Percentiles rank a stretch among this genome's conserved stretches.
These are phyloP conservation scores for Clarireedia monteithiana DNA, from an alignment of 2,329 filamentous ascomycete genomes.

Conservation along the genomic window DNA sequence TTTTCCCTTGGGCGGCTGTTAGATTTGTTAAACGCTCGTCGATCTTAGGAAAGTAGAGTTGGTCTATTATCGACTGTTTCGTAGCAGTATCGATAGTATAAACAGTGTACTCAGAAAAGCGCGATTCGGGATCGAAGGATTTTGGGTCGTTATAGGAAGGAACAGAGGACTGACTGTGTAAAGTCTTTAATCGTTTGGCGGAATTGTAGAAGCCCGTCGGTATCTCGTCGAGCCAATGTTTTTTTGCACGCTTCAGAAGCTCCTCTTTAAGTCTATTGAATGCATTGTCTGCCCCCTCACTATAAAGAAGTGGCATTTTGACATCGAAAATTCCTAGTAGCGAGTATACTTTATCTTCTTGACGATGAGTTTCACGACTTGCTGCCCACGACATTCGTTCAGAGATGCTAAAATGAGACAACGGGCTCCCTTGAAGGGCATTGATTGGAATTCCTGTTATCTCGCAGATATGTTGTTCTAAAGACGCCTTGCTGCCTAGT, in stretches of 20 bases:
- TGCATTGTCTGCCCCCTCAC: constrained; percentile 28
- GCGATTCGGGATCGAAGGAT: neutral
- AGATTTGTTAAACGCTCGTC: constrained; percentile 32
- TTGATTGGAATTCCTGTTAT: constrained; percentile 11
- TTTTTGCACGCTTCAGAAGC: constrained; percentile 18
- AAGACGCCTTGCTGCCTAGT: constrained; percentile 12
- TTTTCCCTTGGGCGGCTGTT: constrained; percentile 31
- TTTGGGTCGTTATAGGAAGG: neutral
- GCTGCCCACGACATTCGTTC: constrained; percentile 29
- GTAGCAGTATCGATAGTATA: neutral
- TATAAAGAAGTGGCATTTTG: constrained; percentile 36
- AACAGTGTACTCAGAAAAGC: too few species aligned
- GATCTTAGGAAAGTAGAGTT: constrained; percentile 33
- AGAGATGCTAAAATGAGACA: constrained; percentile 25
- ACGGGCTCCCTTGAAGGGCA: constrained; percentile 10
- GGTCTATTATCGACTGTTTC: constrained; percentile 25
- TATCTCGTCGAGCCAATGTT: constrained; percentile 12
- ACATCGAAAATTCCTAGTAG: constrained; percentile 37
- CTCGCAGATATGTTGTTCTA: constrained; percentile 9
- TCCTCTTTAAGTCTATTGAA: constrained; percentile 31
- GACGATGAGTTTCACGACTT: constrained; percentile 29
- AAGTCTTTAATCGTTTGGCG: constrained; percentile 13
- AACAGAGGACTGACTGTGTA: neutral
- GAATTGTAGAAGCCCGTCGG: constrained; percentile 3
- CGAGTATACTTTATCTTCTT: constrained; percentile 33